Evolutionary conservation across 768 basidiomycete genomes (phyloP), one percentile per base, ranked within the genome.

Genomic region (Coprinopsis cinerea): DNA sequence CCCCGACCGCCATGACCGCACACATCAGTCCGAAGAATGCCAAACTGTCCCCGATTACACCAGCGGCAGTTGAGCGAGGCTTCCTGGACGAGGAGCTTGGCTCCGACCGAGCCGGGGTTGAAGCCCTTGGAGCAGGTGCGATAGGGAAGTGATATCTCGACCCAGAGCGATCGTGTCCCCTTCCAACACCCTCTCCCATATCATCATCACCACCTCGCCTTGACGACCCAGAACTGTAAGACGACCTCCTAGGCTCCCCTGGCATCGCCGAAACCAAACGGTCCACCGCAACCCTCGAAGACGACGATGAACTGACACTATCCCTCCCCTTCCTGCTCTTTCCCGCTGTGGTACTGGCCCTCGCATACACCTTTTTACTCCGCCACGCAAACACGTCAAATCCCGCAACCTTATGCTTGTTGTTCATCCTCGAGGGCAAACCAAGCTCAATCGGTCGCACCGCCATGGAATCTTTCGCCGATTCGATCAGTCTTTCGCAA

Each of bases 1-100:
- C 75, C 24, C 82, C 85, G 46, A 86, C 60, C 1, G 85, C 83
- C 32, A 85, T 73, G 1, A 76, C 70, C 1, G 78, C 79, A 43
- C 77, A 76, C 37, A 78, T 72, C 1, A 76, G 69, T 0, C 81
- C 78, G 53, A 86, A 87, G 58, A 86, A 77, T 7, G 72, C 64
- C 55, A 78, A 52, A 18, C 59, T 34, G 11, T 49, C 51, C 17
- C 43, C 40, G 42, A 36, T 36, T 17, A 44, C 15, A 18, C 18
- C 22, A 14, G 23, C 43, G 1, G 46, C 14, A 17, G 32, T 37
- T 11, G 44, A 51, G 17, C 24, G 43, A 34, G 30, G 30, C 9
- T 34, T 34, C n/a, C 30, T 34, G 11, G 37, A 20, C 6, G 37
- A 13, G 37, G 18, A 39, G 18, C 9, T 17, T 7, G 37, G 37